Evolutionary conservation across 352 stramenopile species (phyloP).

Genomic region (Pythium sp.): DNA sequence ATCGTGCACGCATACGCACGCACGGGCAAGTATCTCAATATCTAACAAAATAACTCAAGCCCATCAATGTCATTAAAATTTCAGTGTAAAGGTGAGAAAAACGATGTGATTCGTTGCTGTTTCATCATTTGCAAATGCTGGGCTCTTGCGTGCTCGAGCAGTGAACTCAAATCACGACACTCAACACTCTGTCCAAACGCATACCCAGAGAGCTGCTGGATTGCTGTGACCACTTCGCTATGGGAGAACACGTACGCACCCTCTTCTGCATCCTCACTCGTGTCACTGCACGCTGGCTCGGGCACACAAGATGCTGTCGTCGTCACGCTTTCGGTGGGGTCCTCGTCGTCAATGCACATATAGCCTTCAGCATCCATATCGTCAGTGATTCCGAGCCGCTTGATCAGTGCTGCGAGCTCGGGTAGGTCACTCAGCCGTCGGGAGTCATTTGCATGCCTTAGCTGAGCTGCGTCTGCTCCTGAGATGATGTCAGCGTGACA

Average conservation of each 20-base stretch:
- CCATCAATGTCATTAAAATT: neutral
- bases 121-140: no score
- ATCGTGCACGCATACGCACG: neutral
- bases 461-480: no score
- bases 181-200: neutral
- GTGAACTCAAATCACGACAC: no score
- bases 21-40: neutral
- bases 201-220: conserved; percentile 2
- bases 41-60: neutral
- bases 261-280: neutral
- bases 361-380: neutral
- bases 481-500: no score
- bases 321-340: neutral
- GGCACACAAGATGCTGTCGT: neutral
- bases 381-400: no score
- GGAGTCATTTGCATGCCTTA: no score
- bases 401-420: no score
- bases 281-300: neutral
- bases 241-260: neutral
- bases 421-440: no score
- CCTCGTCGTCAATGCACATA: neutral
- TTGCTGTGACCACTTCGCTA: neutral
- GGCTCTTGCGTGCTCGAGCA: no score
- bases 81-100: neutral
- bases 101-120: no score